A percentile compares a stretch with the other conserved stretches of the same genome.
phyloP scores from a whole-genome alignment of 106 monocot species.

The Hemerocallis citrina region DNA sequence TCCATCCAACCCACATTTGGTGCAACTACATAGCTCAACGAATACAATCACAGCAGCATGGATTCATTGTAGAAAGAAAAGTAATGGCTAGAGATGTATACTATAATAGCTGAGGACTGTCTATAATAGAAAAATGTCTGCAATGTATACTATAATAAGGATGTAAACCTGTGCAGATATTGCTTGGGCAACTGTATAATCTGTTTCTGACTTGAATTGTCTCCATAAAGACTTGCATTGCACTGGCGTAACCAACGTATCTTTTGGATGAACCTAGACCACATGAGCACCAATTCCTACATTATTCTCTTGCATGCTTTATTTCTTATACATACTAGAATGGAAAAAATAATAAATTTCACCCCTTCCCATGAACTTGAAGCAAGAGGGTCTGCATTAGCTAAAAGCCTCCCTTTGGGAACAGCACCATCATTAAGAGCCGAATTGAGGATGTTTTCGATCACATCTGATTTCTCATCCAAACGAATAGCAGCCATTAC shows the following conservation, averaged over 20 bases:
- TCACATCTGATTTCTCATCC: slow-evolving; percentile 61
- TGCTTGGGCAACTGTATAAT: slow-evolving; percentile 84
- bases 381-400: slow-evolving; percentile 59
- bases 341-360: not conserved
- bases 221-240: slow-evolving; percentile 97
- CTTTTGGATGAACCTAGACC: slow-evolving; percentile 52
- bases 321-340: not conserved
- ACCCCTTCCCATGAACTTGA: slow-evolving; percentile 89
- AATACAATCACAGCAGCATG: no score
- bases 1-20: no score
- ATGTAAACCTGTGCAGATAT: slow-evolving; percentile 79
- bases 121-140: not conserved
- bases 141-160: not conserved
- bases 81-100: not conserved
- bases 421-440: slow-evolving; percentile 38
- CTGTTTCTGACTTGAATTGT: slow-evolving; percentile 83
- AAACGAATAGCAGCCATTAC: slow-evolving; percentile 76
- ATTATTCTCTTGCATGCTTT: slow-evolving; percentile 4
- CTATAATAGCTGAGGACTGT: not conserved
- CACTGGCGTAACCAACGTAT: slow-evolving; percentile 85
- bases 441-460: slow-evolving; percentile 53
- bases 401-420: slow-evolving; percentile 28
- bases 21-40: no score
- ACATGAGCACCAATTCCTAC: not conserved
- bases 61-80: not conserved